These are phyloP conservation scores for Fusarium verrucosum DNA, from an alignment of 2,329 filamentous ascomycete species.

Conservation along the genomic window DNA sequence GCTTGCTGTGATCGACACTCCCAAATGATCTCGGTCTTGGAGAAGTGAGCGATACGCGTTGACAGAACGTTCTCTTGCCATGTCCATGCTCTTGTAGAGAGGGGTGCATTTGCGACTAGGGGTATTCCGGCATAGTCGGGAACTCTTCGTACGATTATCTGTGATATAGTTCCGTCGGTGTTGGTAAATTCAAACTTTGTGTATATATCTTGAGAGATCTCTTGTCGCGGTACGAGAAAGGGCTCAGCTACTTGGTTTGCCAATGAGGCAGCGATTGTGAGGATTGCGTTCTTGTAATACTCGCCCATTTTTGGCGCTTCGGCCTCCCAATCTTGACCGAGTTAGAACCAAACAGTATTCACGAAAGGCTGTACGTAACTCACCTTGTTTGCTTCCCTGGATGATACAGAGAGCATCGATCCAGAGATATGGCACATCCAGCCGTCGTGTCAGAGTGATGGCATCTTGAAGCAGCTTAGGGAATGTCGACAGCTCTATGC, in stretches of 20 bases:
- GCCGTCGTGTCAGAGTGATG: too few species aligned
- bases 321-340: too few species aligned
- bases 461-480: too few species aligned
- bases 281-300: background rate
- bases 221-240: background rate
- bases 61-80: background rate
- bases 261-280: background rate
- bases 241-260: background rate
- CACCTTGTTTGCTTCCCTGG: too few species aligned
- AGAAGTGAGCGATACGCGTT: background rate
- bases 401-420: too few species aligned
- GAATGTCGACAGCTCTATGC: too few species aligned
- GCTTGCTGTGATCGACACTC: background rate
- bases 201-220: background rate
- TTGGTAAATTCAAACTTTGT: background rate
- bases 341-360: too few species aligned
- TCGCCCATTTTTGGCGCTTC: too few species aligned
- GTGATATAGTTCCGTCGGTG: background rate
- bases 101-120: background rate
- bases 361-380: too few species aligned
- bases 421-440: too few species aligned
- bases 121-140: background rate
- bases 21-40: background rate
- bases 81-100: background rate
- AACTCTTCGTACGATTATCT: background rate